Base-by-base conservation (phyloP, 306 rosid genomes). In the Coriaria nepalensis region DNA sequence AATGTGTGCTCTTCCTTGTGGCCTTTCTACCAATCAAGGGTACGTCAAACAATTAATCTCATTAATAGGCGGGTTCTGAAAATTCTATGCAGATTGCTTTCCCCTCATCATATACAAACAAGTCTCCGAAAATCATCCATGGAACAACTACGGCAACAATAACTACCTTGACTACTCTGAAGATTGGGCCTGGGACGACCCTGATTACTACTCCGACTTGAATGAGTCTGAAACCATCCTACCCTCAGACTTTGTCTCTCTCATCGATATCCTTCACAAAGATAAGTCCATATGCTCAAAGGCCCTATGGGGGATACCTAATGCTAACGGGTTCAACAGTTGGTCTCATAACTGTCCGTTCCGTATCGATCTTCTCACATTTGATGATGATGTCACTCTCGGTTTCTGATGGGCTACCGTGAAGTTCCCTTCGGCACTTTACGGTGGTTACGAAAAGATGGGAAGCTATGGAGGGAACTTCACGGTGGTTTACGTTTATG, bases 331-430 rank as follows among this genome's bases (percentile, higher is more conserved):
- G 60, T 69, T 65, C 52, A 68, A 73, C 39, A 79, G 87, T 52
- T 87, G 94, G 93, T 83, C 83, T 65, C 67, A 67, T 67, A 83
- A 83, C 77, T 83, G 94, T 70, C 94, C 96, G 6, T 87, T 87
- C 47, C 73, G 70, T 59, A 77, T 87, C 13, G 96, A 87, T 69
- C 87, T 83, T 58, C 92, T 82, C 7, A 73, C 76, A 39, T 73
- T 72, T 55, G 71, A 68, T 6, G 70, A 79, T 33, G 84, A 64
- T 61, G 82, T 80, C 53, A 71, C 78, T 51, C 84, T 87, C 96
- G 1, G 79, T 67, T 29, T 66, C 92, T 29, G 79, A 82, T n/a
- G n/a, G n/a, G n/a, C n/a, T n/a, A n/a, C n/a, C n/a, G n/a, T n/a
- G n/a, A n/a, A n/a, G n/a, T n/a, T n/a, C n/a, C n/a, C n/a, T n/a